Evolutionary conservation across 495 filamentous ascomycete genomes (phyloP).

Genomic region (Extremus antarcticus): DNA sequence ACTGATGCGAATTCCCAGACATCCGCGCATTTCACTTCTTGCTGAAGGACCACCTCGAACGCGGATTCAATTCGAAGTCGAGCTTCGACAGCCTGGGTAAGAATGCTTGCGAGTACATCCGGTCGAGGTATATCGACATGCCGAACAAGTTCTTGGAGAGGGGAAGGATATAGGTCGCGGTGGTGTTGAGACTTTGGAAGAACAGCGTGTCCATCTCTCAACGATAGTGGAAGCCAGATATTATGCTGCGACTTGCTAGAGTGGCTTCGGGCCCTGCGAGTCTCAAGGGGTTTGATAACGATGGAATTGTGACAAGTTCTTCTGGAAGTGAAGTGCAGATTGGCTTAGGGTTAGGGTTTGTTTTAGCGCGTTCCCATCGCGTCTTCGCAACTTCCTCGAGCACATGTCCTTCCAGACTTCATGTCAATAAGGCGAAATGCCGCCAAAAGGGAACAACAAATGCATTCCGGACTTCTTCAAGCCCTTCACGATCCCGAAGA

Average conservation of each 20-base stretch:
- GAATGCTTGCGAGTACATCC: conserved; percentile 18
- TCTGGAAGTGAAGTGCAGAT: no score
- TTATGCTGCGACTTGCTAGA: no score
- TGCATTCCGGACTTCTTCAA: conserved; percentile 6
- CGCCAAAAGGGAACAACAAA: neutral
- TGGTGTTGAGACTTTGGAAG: no score
- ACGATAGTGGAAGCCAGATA: no score
- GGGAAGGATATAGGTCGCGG: conserved; percentile 4
- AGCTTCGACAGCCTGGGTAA: conserved; percentile 23
- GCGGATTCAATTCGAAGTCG: conserved; percentile 18
- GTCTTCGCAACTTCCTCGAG: neutral
- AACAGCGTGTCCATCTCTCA: no score
- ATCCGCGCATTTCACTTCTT: conserved; percentile 24
- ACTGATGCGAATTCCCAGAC: conserved; percentile 28
- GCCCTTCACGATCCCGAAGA: conserved; percentile 5
- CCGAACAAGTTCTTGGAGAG: conserved; percentile 11
- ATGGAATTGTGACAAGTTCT: no score
- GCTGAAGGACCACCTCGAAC: conserved; percentile 22
- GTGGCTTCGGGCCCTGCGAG: no score
- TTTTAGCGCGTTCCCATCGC: neutral
- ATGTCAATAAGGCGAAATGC: neutral
- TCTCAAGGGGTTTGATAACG: no score
- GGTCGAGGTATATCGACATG: conserved; percentile 13
- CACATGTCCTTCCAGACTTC: neutral
- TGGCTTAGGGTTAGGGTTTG: no score